Percentiles rank a stretch among this genome's conserved stretches.
Evolutionary conservation across 1,139 yeast genomes (phyloP).

Genomic region (Debaryomyces robertsiae): DNA sequence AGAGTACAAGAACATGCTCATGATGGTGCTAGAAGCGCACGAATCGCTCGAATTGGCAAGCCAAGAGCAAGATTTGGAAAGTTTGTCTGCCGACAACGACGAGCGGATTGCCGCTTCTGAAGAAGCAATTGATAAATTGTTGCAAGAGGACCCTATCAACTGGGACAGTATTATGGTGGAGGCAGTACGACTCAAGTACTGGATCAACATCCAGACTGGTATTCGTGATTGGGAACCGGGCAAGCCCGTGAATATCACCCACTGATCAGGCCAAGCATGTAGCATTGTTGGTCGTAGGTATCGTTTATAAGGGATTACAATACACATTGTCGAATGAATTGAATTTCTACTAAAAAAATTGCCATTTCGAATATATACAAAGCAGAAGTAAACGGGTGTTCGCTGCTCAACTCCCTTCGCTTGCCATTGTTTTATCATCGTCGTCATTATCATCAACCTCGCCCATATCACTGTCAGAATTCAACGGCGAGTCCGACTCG

Average conservation of each 20-base stretch:
- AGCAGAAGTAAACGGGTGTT: neutral
- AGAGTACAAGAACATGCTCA: conserved; percentile 59
- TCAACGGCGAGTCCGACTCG: conserved; percentile 24
- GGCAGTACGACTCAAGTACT: conserved; percentile 76
- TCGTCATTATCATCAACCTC: conserved; percentile 30
- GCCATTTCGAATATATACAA: too few relatives aligned
- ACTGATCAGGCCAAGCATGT: conserved; percentile 30
- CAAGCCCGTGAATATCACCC: conserved; percentile 63
- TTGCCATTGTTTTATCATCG: conserved; percentile 52
- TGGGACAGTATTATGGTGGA: conserved; percentile 63
- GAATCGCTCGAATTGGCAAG: conserved; percentile 70
- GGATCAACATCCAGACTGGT: conserved; percentile 77
- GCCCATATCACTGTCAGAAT: conserved; percentile 22
- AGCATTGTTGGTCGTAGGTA: neutral
- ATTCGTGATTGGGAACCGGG: conserved; percentile 81
- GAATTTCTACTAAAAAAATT: too few relatives aligned
- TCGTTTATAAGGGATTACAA: too few relatives aligned
- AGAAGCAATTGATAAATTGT: conserved; percentile 29
- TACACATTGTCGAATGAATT: too few relatives aligned
- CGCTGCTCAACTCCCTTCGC: conserved; percentile 27
- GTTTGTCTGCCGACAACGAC: conserved; percentile 57
- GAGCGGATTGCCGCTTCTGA: conserved; percentile 49
- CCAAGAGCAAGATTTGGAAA: conserved; percentile 57
- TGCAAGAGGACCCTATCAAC: conserved; percentile 40
- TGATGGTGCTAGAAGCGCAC: conserved; percentile 80